A percentile compares a stretch with the other conserved stretches of the same genome.
phyloP scores from a whole-genome alignment of 768 basidiomycete genomes.

The Strobilomyces dryophilus region DNA sequence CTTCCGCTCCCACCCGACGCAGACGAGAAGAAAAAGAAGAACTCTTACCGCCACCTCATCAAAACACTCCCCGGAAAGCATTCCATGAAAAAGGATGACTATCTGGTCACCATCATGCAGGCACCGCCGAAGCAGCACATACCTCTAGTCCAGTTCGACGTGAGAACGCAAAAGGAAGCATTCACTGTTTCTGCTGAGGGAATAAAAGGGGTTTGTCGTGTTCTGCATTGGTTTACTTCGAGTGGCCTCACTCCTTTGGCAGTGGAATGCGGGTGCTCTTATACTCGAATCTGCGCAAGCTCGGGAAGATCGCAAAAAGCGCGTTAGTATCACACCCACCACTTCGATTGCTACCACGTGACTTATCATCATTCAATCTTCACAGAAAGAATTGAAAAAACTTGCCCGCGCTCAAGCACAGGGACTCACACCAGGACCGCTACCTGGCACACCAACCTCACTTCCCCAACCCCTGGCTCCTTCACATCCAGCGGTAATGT shows the following conservation, averaged over 20 bases:
- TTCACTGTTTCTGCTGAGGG: constrained; percentile 72
- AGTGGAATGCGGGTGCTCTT: constrained; percentile 68
- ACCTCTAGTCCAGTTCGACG: constrained; percentile 58
- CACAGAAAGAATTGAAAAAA: constrained; percentile 69
- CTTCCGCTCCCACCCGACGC: constrained; percentile 48
- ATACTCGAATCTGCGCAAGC: constrained; percentile 70
- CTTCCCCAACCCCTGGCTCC: constrained; percentile 35
- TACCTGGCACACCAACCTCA: constrained; percentile 21
- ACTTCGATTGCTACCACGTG: constrained; percentile 8
- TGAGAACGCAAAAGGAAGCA: constrained; percentile 63
- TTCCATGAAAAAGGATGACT: constrained; percentile 77
- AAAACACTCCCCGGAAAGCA: constrained; percentile 78
- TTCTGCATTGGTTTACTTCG: constrained; percentile 4
- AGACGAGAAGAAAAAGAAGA: constrained; percentile 69
- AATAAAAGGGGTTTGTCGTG: constrained; percentile 59
- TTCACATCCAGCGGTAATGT: constrained; percentile 19
- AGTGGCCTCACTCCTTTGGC: constrained; percentile 10
- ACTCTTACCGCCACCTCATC: constrained; percentile 72
- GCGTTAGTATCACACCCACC: constrained; percentile 43
- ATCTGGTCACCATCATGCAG: constrained; percentile 59
- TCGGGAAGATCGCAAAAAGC: constrained; percentile 71
- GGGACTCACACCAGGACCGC: constrained; percentile 19
- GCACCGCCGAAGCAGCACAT: constrained; percentile 69
- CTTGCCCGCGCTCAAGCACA: constrained; percentile 54
- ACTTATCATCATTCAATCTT: constrained; percentile 5